Evolutionary conservation across 78 protist species (phyloP).

Genomic region (slime mould (Dictyostelium discoideum)): dicty_2.7 NC_007088.5:3691001-3691500

Average conservation of each 20-base stretch:
- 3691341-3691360: slow-evolving; percentile 12
- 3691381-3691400: slow-evolving; percentile 8
- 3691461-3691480: slow-evolving; percentile 5
- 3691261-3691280: slow-evolving; percentile 45
- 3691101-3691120: neutral
- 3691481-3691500: slow-evolving; percentile 12
- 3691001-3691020: neutral
- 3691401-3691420: slow-evolving; percentile 20
- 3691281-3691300: slow-evolving; percentile 16
- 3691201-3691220: slow-evolving; percentile 25
- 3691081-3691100: neutral
- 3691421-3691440: neutral
- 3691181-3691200: neutral
- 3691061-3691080: neutral
- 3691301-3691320: slow-evolving; percentile 24
- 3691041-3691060: neutral
- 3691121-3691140: neutral
- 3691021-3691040: neutral
- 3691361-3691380: slow-evolving; percentile 17
- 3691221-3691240: slow-evolving; percentile 13
- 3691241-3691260: neutral
- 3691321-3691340: neutral
- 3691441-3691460: neutral
- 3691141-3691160: neutral
- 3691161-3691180: neutral